A percentile compares a stretch with the other conserved stretches of the same genome.
These are phyloP conservation scores for Paratinospora sagittata DNA, from an alignment of 164 flowering plant genomes.

Conservation along the genomic window DNA sequence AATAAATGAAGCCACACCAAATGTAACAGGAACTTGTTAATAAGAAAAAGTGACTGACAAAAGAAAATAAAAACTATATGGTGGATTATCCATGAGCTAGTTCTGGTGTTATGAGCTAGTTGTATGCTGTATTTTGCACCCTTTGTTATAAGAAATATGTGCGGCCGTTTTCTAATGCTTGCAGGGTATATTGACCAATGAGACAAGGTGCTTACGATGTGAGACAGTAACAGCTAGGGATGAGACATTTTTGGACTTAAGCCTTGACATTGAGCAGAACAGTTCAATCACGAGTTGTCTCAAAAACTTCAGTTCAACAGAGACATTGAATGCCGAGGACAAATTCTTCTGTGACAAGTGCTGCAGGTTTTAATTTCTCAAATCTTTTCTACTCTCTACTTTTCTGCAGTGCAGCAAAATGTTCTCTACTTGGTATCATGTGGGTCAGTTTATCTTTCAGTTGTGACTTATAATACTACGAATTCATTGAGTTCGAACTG, in stretches of 20 bases:
- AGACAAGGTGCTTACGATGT: slow-evolving; percentile 88
- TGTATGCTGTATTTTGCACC: not conserved
- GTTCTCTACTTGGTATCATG: not conserved
- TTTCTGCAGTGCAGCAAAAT: not conserved
- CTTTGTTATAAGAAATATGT: not conserved
- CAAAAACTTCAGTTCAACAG: slow-evolving; percentile 96
- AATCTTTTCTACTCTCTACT: not conserved
- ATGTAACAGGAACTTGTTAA: too few species aligned
- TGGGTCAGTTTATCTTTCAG: not conserved
- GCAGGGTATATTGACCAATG: slow-evolving; percentile 97
- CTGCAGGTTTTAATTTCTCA: slow-evolving; percentile 38
- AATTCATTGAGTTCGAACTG: not conserved
- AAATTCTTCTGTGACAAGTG: slow-evolving; percentile 99
- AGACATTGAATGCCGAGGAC: slow-evolving; percentile 96
- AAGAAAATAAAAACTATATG: too few species aligned
- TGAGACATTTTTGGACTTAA: slow-evolving; percentile 93
- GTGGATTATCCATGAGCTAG: not conserved
- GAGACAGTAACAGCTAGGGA: slow-evolving; percentile 99
- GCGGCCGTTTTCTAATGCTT: not conserved
- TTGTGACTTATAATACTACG: too few species aligned
- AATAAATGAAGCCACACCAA: too few species aligned
- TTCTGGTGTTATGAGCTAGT: not conserved
- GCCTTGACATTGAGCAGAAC: slow-evolving; percentile 98
- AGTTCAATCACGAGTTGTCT: slow-evolving; percentile 98
- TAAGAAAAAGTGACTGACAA: too few species aligned